Base-by-base conservation (phyloP, 2,329 filamentous ascomycete genomes). In the Fusarium papillatum region DNA sequence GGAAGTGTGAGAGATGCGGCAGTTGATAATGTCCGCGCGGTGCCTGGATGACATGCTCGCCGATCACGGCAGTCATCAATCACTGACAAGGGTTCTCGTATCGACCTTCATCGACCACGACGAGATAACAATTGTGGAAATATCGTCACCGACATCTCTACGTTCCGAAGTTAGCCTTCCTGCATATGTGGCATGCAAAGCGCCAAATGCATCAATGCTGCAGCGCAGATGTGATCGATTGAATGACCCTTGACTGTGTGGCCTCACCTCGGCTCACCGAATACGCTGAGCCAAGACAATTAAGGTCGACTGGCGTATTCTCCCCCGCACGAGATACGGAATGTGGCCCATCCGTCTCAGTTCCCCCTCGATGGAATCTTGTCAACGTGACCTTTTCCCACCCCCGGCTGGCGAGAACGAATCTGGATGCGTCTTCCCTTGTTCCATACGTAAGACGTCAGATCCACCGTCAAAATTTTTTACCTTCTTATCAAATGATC, bases 221-320 rank as follows among this genome's bases (percentile, higher is more conserved):
- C 22, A 24, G 38, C 48, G 17, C 26, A 31, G 22, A 53, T n/a
- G 48, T 53, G 48, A n/a, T 53, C 14, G 19, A 19, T 53, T 3
- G 29, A 19, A 31, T 29, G 5, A 19, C 17, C 17, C 39, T 70
- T 55, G 50, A 7, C 14, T 57, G 50, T 50, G 61, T 60, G 61
- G 67, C 43, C 64, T 76, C 74, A 76, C 71, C 74, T 76, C 71
- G 19, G 59, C 63, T 74, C 71, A 76, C 74, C 74, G 73, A 69
- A 19, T 39, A 57, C 24, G 39, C 22, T 26, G 53, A 29, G 48
- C 46, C 46, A 64, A 64, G 43, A 53, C 62, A 39, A 38, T 22
- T 34, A n/a, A 53, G 19, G 50, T 31, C 26, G 50, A 31, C 50
- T 7, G 50, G 50, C 50, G 50, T 55, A 55, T 55, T 55, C 26